Evolutionary conservation across 306 rosid species (phyloP).

Genomic region (Cucumis hystrix): DNA sequence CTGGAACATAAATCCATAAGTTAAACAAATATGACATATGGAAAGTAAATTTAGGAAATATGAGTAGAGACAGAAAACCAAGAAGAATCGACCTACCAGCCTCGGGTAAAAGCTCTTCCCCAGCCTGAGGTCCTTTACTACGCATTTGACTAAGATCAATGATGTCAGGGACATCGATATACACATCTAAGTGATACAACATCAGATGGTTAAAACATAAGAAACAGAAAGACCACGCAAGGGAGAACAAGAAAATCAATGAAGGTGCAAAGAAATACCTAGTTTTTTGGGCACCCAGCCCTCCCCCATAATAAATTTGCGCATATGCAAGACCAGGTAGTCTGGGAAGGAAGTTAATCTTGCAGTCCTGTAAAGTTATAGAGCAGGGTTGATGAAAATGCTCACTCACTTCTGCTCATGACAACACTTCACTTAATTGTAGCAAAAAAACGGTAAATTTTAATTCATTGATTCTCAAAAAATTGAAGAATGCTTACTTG

Average conservation of each 20-base stretch:
- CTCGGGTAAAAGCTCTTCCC: conserved; percentile 8
- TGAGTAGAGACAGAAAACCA: background rate
- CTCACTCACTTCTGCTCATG: conserved; percentile 5
- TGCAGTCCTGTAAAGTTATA: conserved; percentile 38
- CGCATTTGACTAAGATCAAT: conserved; percentile 52
- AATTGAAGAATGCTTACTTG: conserved; percentile 41
- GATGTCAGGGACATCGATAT: conserved; percentile 87
- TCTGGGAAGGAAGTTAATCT: conserved; percentile 94
- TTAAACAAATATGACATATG: background rate
- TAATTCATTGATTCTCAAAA: background rate
- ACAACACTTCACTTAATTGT: background rate
- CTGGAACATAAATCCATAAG: background rate
- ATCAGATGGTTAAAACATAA: background rate
- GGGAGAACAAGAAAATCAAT: background rate
- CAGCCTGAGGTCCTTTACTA: conserved; percentile 3
- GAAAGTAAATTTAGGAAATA: background rate
- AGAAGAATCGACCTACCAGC: conserved; percentile 11
- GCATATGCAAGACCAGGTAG: conserved; percentile 90
- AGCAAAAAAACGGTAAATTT: background rate
- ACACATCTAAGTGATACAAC: conserved; percentile 61
- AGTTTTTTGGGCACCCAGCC: conserved; percentile 99
- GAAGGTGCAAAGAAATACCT: conserved; percentile 31
- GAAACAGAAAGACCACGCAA: background rate
- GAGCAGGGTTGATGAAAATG: background rate
- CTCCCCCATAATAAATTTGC: conserved; percentile 82